Evolutionary conservation across 257 asterid genomes (phyloP).

Genomic region (Linaria vulgaris): DNA sequence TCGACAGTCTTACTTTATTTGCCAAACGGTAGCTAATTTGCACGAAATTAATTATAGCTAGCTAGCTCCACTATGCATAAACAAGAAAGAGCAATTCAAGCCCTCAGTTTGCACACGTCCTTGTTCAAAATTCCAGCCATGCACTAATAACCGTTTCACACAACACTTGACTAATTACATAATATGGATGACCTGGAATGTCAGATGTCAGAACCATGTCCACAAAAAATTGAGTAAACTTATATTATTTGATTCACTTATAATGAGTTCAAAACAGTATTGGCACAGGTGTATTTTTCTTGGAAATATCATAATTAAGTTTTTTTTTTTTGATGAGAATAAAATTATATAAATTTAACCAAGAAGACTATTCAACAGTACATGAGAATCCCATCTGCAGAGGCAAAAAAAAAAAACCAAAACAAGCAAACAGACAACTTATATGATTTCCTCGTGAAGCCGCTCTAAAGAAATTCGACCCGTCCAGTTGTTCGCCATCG

Average conservation of each 20-base stretch:
- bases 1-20: background rate
- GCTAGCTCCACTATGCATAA: no score
- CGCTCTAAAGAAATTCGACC: no score
- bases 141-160: background rate
- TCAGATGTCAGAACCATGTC: slow-evolving; percentile 3
- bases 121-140: slow-evolving; percentile 18
- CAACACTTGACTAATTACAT: background rate
- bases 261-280: slow-evolving; percentile 13
- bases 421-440: no score
- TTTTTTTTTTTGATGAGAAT: no score
- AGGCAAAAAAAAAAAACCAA: no score
- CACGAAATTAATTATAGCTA: background rate
- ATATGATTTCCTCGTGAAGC: no score
- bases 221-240: slow-evolving; percentile 29
- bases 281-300: slow-evolving; percentile 11
- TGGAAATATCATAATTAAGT: slow-evolving; percentile 16
- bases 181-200: slow-evolving; percentile 36
- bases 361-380: no score
- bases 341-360: no score
- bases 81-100: no score
- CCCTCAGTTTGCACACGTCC: background rate
- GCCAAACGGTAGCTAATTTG: background rate
- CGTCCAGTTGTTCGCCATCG: no score
- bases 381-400: no score
- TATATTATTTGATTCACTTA: slow-evolving; percentile 27